Base-by-base conservation (phyloP, 2,329 filamentous ascomycete genomes). In the Xylariaceae sp. region DNA sequence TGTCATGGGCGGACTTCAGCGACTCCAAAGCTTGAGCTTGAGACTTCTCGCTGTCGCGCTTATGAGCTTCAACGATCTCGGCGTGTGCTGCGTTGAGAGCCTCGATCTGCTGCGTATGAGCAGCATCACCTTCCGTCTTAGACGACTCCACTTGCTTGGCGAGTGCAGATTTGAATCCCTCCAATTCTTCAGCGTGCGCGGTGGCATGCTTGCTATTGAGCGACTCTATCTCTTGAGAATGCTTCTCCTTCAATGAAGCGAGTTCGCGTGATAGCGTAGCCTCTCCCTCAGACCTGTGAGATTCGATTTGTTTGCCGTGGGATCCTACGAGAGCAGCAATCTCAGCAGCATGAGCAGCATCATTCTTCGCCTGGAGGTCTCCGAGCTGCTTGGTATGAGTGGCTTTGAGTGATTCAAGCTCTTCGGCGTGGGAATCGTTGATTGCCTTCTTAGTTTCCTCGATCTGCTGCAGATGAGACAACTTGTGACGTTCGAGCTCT, bases 111-210 rank as follows among this genome's bases (percentile, higher is more conserved):
- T 55, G 43, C 33, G 32, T 51, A 15, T 55, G 58, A 17, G 59
- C 53, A 4, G 47, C 56, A 19, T 60, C 45, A n/a, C 57, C 58
- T 44, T 60, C 58, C 1, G 42, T 47, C 43, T 60, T 59, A 7
- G 60, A 59, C 9, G 58, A 62, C 38, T 60, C 56, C 3, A 60
- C 42, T 38, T 63, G 59, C 35, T 62, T 62, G 19, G 51, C 54
- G 18, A 62, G 37, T 28, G 57, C 55, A 6, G 55, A 52, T 43
- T 59, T 54, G 44, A 63, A 61, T 4, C 51, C 41, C n/a, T 59
- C 56, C 3, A 63, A 41, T 39, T 60, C 59, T 19, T 54, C 51
- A 13, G 59, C 52, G 33, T 56, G 59, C 19, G 55, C 54, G 17
- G 52, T 47, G 29, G 59, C 54, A 38, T 62, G 52, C 37, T 59